Evolutionary conservation across 2,329 filamentous ascomycete species (phyloP), one percentile per base, ranked within the genome.

Genomic region (Penicillium sp.): DNA sequence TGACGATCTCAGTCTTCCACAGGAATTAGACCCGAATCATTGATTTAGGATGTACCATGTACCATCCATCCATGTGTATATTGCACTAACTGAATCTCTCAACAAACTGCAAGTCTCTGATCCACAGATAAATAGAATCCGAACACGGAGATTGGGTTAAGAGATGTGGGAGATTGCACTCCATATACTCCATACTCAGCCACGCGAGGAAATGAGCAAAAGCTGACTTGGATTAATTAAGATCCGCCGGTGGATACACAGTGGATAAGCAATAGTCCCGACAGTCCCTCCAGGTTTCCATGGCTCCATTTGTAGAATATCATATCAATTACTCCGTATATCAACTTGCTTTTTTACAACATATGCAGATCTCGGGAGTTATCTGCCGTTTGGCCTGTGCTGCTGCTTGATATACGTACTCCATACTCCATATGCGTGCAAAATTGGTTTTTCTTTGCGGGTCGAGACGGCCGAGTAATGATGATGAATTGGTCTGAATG

Each of bases 251-350:
- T 62, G 62, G 64, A 44, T 50, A 46, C 48, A 9, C 2, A 23
- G 58, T 65, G 63, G 63, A 64, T 23, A 56, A 57, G 59, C 40
- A 36, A 58, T 48, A 60, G 60, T 64, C 57, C 54, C 43, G 36
- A 58, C 52, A 60, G 59, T 62, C 57, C 54, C 62, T 65, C 59
- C 55, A 58, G 57, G 45, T 62, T 60, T 57, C 49, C 23, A 55
- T 43, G 43, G 48, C 51, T 56, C 53, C 43, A 57, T 52, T 59
- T 58, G 55, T 41, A 57, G 52, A 58, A 58, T 49, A 59, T 55
- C 11, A 27, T 27, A 11, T 19, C 27, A 39, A 53, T 48, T 34
- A n/a, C n/a, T n/a, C n/a, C n/a, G n/a, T n/a, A 47, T 45, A 55
- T 27, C 6, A 16, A 34, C 31, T 13, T 15, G 31, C 31, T 15